These are phyloP conservation scores for Paracoccidioides lutzii DNA, from an alignment of 2,329 filamentous ascomycete genomes.

Conservation along the genomic window DNA sequence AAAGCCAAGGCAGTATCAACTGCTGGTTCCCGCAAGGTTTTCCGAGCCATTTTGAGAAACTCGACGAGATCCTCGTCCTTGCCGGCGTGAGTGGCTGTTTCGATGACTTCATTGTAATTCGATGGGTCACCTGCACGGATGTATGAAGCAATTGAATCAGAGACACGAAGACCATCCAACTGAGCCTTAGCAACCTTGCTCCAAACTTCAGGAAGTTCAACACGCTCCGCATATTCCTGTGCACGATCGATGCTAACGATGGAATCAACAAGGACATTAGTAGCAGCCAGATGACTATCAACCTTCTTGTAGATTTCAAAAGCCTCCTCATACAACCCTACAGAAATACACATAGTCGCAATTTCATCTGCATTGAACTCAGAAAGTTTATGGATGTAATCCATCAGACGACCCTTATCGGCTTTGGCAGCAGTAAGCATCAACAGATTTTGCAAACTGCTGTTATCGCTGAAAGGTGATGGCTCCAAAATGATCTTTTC, in stretches of 20 bases:
- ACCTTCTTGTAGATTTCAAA: slow-evolving; percentile 99
- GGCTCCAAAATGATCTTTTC: slow-evolving; percentile 99
- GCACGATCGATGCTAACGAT: slow-evolving; percentile 97
- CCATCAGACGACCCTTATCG: slow-evolving; percentile 87
- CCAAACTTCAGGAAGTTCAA: slow-evolving; percentile 92
- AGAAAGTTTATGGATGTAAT: slow-evolving; percentile 86
- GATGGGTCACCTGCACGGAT: slow-evolving; percentile 86
- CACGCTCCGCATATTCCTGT: slow-evolving; percentile 86
- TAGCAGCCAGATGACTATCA: slow-evolving; percentile 72
- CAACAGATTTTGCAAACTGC: slow-evolving; percentile 87
- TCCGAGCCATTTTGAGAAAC: slow-evolving; percentile 91
- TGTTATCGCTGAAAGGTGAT: slow-evolving; percentile 96
- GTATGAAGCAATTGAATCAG: slow-evolving; percentile 90
- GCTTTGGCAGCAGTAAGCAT: slow-evolving; percentile 95
- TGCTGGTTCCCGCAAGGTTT: slow-evolving; percentile 83
- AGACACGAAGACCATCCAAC: slow-evolving; percentile 83
- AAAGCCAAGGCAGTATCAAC: slow-evolving; percentile 93
- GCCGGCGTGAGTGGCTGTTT: slow-evolving; percentile 84
- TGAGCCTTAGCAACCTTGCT: slow-evolving; percentile 97
- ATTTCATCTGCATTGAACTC: slow-evolving; percentile 88
- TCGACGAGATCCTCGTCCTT: slow-evolving; percentile 98
- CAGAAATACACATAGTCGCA: slow-evolving; percentile 81
- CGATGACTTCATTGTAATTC: slow-evolving; percentile 93
- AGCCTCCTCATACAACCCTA: slow-evolving; percentile 89
- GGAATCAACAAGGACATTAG: slow-evolving; percentile 86